Conservation (phyloP, 768 basidiomycete species). For the Mycena haematopus region DNA sequence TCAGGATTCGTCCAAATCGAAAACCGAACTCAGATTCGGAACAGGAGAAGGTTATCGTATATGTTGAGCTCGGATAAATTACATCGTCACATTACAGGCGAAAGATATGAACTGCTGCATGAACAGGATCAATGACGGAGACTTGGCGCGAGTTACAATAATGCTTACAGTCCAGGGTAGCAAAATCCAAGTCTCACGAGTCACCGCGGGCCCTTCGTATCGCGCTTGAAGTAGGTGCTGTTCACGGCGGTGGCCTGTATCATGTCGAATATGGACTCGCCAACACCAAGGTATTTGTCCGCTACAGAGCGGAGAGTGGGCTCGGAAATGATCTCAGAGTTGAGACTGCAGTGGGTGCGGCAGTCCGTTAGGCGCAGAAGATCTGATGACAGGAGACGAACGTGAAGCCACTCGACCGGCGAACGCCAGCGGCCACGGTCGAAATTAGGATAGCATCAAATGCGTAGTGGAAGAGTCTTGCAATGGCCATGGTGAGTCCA, state of each 20-base stretch:
- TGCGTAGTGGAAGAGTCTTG: slow-evolving; percentile 81
- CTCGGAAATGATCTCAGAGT: slow-evolving; percentile 76
- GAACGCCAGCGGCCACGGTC: slow-evolving; percentile 89
- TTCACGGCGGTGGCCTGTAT: slow-evolving; percentile 86
- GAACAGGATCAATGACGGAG: slow-evolving; percentile 11
- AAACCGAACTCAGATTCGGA: not conserved
- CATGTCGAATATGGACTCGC: slow-evolving; percentile 90
- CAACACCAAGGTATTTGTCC: slow-evolving; percentile 83
- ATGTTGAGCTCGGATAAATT: slow-evolving; percentile 23
- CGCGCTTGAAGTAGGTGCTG: slow-evolving; percentile 80
- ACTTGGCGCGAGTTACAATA: not conserved
- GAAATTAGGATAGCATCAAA: slow-evolving; percentile 87
- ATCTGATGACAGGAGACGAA: slow-evolving; percentile 50
- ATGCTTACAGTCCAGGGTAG: slow-evolving; percentile 5
- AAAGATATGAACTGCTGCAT: slow-evolving; percentile 3
- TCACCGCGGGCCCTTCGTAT: slow-evolving; percentile 45
- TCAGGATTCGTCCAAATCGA: not conserved
- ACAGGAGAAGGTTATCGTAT: slow-evolving; percentile 5
- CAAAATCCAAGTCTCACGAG: not conserved
- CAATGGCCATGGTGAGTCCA: slow-evolving; percentile 57
- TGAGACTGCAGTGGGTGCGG: slow-evolving; percentile 52
- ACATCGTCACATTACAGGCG: slow-evolving; percentile 11
- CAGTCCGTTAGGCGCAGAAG: not conserved
- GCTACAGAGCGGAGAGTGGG: slow-evolving; percentile 76
- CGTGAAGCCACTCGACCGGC: slow-evolving; percentile 89